These are phyloP conservation scores for Monilinia aucupariae DNA, from an alignment of 2,329 filamentous ascomycete species.

Conservation along the genomic window DNA sequence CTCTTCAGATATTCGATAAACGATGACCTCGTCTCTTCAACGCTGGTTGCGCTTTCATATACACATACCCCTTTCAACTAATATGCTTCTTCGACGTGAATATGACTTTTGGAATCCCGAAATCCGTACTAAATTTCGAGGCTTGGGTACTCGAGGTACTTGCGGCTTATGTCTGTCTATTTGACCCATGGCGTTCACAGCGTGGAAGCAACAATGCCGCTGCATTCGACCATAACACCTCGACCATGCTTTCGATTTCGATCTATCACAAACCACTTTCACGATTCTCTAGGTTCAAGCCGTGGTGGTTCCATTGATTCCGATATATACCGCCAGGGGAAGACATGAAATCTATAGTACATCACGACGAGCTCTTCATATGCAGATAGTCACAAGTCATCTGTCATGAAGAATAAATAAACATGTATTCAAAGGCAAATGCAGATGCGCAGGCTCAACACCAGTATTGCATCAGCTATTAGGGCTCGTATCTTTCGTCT, in stretches of 20 bases:
- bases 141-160: constrained; percentile 57
- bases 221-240: too few species aligned
- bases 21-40: constrained; percentile 26
- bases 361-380: too few species aligned
- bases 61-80: constrained; percentile 41
- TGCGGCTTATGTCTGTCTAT: constrained; percentile 58
- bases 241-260: too few species aligned
- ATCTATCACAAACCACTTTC: too few species aligned
- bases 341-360: too few species aligned
- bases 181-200: background rate
- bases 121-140: constrained; percentile 59
- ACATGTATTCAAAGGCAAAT: too few species aligned
- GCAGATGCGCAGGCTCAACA: background rate
- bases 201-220: too few species aligned
- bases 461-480: background rate
- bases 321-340: too few species aligned
- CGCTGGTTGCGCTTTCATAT: constrained; percentile 39
- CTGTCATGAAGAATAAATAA: too few species aligned
- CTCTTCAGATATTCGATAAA: constrained; percentile 17
- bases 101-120: constrained; percentile 66
- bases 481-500: background rate
- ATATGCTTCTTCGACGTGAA: constrained; percentile 39
- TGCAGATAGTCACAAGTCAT: too few species aligned
- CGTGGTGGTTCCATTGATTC: too few species aligned
- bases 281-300: too few species aligned